Percentiles rank a stretch among this genome's conserved stretches.
Evolutionary conservation across 768 basidiomycete species (phyloP).

Genomic region (Podaxis sp.): DNA sequence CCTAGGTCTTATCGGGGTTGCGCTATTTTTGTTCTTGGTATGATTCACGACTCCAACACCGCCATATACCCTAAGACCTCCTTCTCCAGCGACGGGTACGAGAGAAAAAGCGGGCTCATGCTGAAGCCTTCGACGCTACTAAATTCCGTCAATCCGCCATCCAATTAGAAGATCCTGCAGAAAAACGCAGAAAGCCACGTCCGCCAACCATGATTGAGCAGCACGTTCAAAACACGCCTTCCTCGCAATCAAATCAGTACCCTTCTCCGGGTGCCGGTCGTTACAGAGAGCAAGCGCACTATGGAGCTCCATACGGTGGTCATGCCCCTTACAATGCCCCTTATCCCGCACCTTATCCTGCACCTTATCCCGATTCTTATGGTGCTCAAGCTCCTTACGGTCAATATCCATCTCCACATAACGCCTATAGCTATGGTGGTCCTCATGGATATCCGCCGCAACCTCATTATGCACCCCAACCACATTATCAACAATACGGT

Average conservation of each 20-base stretch:
- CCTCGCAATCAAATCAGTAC: neutral
- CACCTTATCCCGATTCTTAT: neutral
- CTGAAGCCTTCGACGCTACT: slow-evolving; percentile 14
- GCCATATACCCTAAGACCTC: neutral
- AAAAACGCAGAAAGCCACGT: slow-evolving; percentile 12
- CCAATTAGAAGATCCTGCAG: slow-evolving; percentile 14
- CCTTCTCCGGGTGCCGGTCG: neutral
- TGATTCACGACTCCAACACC: too few species aligned
- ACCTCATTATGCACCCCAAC: slow-evolving; percentile 4
- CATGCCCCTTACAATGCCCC: neutral
- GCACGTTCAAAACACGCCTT: slow-evolving; percentile 8
- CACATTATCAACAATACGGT: slow-evolving; percentile 7
- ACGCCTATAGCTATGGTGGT: neutral
- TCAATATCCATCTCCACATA: neutral
- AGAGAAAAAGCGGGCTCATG: slow-evolving; percentile 4
- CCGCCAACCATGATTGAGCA: slow-evolving; percentile 19
- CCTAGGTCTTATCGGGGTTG: slow-evolving; percentile 10
- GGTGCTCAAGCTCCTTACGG: slow-evolving; percentile 1
- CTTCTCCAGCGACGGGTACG: neutral
- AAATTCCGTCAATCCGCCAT: slow-evolving; percentile 20
- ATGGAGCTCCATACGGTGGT: neutral
- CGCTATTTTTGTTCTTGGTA: slow-evolving; percentile 11
- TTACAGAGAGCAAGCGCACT: neutral
- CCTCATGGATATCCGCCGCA: slow-evolving; percentile 11
- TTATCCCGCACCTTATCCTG: neutral